Conservation (phyloP, 768 basidiomycete species). For the Ramaria sp. region DNA sequence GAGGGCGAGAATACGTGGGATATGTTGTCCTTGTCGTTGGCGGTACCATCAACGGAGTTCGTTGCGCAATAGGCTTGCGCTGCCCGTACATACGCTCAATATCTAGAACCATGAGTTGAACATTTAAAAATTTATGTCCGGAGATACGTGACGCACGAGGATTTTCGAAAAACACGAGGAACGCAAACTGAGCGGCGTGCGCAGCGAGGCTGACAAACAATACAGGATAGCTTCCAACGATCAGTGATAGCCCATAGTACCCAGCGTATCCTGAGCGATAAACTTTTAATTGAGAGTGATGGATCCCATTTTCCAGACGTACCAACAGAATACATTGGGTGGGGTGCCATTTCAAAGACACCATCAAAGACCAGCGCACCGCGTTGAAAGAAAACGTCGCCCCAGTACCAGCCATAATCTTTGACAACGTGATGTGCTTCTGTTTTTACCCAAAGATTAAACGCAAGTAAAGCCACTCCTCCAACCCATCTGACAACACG, state of each 20-base stretch:
- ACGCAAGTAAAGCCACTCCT: conserved; percentile 74
- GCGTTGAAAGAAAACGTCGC: conserved; percentile 87
- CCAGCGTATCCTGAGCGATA: conserved; percentile 70
- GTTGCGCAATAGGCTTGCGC: conserved; percentile 79
- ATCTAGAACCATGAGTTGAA: conserved; percentile 35
- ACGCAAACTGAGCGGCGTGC: conserved; percentile 94
- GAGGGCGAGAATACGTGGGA: background rate
- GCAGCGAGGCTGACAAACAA: conserved; percentile 90
- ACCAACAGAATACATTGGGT: conserved; percentile 94
- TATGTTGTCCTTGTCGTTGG: conserved; percentile 7
- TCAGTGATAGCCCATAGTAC: conserved; percentile 91
- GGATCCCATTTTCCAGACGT: conserved; percentile 13
- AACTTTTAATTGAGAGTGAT: background rate
- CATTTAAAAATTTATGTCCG: background rate
- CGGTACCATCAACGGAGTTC: conserved; percentile 45
- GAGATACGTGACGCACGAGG: conserved; percentile 56
- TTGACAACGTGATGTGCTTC: conserved; percentile 97
- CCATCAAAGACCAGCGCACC: conserved; percentile 93
- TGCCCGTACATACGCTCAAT: conserved; percentile 92
- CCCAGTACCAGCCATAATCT: conserved; percentile 98
- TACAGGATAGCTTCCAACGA: conserved; percentile 80
- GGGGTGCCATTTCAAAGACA: conserved; percentile 88
- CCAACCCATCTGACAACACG: conserved; percentile 61
- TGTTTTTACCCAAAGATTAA: conserved; percentile 98
- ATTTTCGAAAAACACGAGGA: conserved; percentile 92